Conservation (phyloP, 202 grass and related monocot genomes). For the Bolboschoenoplectus hybrid region DNA sequence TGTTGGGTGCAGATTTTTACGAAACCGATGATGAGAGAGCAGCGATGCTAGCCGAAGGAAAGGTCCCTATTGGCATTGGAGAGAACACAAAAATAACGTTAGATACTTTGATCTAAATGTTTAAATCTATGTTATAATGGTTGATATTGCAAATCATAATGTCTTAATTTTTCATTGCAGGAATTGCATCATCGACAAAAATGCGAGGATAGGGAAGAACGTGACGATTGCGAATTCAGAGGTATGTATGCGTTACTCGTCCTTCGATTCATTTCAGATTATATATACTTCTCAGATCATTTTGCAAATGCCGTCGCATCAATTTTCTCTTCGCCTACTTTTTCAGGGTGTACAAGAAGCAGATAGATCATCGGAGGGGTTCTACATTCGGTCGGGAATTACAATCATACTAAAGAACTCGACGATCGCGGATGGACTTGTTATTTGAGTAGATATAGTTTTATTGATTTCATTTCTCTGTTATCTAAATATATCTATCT, state of each 20-base stretch:
- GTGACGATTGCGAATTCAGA: slow-evolving; percentile 3
- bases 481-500: background rate
- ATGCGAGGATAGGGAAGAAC: slow-evolving; percentile 27
- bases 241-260: background rate
- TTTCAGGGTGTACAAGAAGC: slow-evolving; percentile 70
- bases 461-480: background rate
- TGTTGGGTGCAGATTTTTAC: slow-evolving; percentile 90
- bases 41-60: slow-evolving; percentile 62
- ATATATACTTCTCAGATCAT: background rate
- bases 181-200: slow-evolving; percentile 32
- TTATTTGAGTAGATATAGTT: slow-evolving; percentile 54
- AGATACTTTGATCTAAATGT: background rate
- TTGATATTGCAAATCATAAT: background rate
- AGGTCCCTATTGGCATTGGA: slow-evolving; percentile 86
- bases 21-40: slow-evolving; percentile 81
- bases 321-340: slow-evolving; percentile 23
- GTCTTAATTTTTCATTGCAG: background rate
- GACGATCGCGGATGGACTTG: slow-evolving; percentile 59
- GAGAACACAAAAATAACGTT: slow-evolving; percentile 91
- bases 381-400: slow-evolving; percentile 83
- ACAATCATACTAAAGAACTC: slow-evolving; percentile 84
- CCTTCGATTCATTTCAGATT: background rate
- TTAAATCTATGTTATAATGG: background rate
- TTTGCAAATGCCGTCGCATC: background rate
- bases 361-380: slow-evolving; percentile 75